phyloP scores from a whole-genome alignment of 1,284 basidiomycete genomes.

The Tranzscheliella williamsii region DNA sequence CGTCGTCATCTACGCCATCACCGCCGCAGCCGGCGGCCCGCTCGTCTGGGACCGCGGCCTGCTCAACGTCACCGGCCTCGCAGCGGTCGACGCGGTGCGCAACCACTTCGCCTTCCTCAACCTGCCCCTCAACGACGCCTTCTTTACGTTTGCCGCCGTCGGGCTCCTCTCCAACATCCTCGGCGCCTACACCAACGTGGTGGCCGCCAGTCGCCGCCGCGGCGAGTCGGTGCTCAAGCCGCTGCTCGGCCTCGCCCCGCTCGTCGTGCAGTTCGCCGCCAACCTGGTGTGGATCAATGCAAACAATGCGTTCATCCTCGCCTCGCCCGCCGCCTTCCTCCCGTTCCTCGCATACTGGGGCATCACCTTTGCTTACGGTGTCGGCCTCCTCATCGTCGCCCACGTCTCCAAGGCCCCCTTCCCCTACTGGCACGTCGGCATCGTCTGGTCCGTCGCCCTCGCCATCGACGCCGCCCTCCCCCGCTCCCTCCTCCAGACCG shows the following conservation, averaged over 20 bases:
- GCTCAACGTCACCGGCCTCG: constrained; percentile 69
- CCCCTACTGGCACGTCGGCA: constrained; percentile 84
- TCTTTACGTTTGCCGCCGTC: constrained; percentile 80
- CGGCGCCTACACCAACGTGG: constrained; percentile 63
- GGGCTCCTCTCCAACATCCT: constrained; percentile 80
- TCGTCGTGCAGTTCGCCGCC: constrained; percentile 71
- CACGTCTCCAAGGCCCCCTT: constrained; percentile 85
- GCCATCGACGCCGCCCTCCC: constrained; percentile 70
- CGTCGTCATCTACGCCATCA: constrained; percentile 75
- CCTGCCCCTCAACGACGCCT: constrained; percentile 79
- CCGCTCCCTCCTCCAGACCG: constrained; percentile 71
- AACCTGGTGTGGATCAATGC: constrained; percentile 78
- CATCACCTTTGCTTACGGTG: constrained; percentile 73
- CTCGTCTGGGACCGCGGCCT: constrained; percentile 81
- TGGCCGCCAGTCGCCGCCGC: constrained; percentile 19
- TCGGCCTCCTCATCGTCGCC: constrained; percentile 88
- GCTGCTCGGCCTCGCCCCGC: constrained; percentile 77
- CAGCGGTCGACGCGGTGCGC: constrained; percentile 62
- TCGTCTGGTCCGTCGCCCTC: constrained; percentile 77
- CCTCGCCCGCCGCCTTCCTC: constrained; percentile 67
- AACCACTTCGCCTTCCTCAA: constrained; percentile 65
- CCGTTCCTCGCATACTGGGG: constrained; percentile 91
- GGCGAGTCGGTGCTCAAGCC: constrained; percentile 65
- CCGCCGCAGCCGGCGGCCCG: constrained; percentile 65
- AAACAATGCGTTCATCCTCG: constrained; percentile 37